Percentiles rank a stretch among this genome's conserved stretches.
phyloP scores from a whole-genome alignment of 2,329 filamentous ascomycete genomes.

The Arthrinium phaeospermum region DNA sequence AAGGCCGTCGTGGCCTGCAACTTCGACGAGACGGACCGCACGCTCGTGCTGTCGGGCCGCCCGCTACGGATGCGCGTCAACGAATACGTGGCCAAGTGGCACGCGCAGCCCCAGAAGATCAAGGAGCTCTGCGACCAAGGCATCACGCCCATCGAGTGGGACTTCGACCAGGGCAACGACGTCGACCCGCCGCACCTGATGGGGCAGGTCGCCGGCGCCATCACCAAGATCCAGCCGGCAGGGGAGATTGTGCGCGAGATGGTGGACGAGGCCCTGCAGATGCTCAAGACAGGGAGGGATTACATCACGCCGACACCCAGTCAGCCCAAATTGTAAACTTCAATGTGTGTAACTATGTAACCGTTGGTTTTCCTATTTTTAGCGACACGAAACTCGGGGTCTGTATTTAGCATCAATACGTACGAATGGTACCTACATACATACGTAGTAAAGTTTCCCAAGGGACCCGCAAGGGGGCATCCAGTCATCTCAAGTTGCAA shows the following conservation, averaged over 20 bases:
- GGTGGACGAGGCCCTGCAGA: conserved; percentile 75
- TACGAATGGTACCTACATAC: neutral
- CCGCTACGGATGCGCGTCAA: conserved; percentile 83
- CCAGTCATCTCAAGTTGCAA: neutral
- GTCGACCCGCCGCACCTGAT: conserved; percentile 88
- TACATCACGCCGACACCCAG: conserved; percentile 53
- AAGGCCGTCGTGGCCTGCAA: conserved; percentile 78
- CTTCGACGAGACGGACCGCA: conserved; percentile 81
- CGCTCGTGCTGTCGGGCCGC: conserved; percentile 80
- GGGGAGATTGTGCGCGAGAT: conserved; percentile 87
- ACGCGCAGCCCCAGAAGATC: conserved; percentile 75
- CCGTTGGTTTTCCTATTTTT: conserved; percentile 5
- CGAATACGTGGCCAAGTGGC: conserved; percentile 84
- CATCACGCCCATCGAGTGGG: conserved; percentile 80
- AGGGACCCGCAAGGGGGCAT: neutral
- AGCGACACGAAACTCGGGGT: neutral
- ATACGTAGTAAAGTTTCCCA: neutral
- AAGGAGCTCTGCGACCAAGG: conserved; percentile 76
- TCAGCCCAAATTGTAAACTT: conserved; percentile 12
- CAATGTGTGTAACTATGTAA: neutral
- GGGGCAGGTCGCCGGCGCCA: conserved; percentile 88
- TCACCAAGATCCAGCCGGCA: conserved; percentile 80
- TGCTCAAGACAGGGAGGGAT: conserved; percentile 65
- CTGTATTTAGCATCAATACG: neutral
- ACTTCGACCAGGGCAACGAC: conserved; percentile 82